Conservation (phyloP, 179 eudicot species). For the Actinidia polygama region DNA sequence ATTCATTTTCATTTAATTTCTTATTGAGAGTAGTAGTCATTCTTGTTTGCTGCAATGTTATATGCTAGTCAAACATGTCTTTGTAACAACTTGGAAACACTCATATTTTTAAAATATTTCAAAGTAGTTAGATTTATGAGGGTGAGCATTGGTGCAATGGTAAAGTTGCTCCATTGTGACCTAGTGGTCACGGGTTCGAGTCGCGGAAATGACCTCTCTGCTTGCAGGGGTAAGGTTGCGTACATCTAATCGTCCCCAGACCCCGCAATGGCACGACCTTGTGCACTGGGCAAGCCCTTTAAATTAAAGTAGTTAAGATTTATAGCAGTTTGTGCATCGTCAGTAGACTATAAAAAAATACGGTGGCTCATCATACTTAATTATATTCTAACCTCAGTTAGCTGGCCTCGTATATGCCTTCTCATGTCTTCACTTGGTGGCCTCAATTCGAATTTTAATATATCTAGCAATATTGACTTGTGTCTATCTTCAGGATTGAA, state of each 20-base stretch:
- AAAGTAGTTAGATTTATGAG: too few species aligned
- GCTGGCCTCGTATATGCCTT: background rate
- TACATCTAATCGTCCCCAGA: too few species aligned
- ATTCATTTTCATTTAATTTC: background rate
- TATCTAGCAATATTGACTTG: background rate
- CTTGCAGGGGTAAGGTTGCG: too few species aligned
- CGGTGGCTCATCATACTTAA: too few species aligned
- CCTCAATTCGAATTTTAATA: background rate
- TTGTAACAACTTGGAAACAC: background rate
- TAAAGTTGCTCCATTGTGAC: too few species aligned
- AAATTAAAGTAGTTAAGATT: background rate
- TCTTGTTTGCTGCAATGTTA: background rate
- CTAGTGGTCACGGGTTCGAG: too few species aligned
- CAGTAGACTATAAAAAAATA: background rate
- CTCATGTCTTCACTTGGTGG: background rate
- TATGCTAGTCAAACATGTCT: background rate
- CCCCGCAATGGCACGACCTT: too few species aligned
- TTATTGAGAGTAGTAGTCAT: background rate
- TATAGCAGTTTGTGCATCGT: conserved; percentile 7
- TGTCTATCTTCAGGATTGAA: background rate
- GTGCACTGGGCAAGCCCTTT: too few species aligned
- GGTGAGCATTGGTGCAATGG: too few species aligned
- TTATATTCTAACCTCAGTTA: too few species aligned
- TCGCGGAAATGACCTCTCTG: too few species aligned
- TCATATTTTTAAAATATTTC: too few species aligned